Base-by-base conservation (phyloP, 2,329 filamentous ascomycete species). In the Elsinoe arachidis region DNA sequence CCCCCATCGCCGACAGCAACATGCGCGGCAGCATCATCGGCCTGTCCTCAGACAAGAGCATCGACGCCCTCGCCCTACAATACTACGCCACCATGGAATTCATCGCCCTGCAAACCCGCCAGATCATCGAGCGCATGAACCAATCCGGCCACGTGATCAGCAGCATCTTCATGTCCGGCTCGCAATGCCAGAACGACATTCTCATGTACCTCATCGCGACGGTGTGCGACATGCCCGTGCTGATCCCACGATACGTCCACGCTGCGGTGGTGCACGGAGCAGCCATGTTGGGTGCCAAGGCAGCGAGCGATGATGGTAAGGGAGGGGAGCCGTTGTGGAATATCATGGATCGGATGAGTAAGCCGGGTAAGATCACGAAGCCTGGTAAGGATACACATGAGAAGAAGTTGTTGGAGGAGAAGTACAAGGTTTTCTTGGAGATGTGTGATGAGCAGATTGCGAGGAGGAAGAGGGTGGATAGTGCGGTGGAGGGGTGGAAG, bases 31-130 rank as follows among this genome's bases (percentile, higher is more conserved):
- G 88, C 5, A 82, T 96, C 62, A 85, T 96, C 61, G 93, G 93
- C 15, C 77, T 99, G 59, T 88, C 85, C 68, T 88, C 83, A 64
- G 92, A 97, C 74, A 91, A 88, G 72, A 88, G 84, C 65, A 81
- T 93, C 51, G 89, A 96, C 68, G 87, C 89, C 55, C 82, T 99
- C 54, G 91, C 92, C 0, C 76, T 96, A 19, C 86, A 91, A 75
- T 99, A 99, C 76, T 97, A 96, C 68, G 89, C 84, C 21, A 95
- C 92, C 2, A 90, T 99, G 83, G 93, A 99, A 75, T 97, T 97
- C 73, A 97, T 99, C 66, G 91, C 93, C 30, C 82, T 97, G 71
- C 93, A 99, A 73, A 99, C 93, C 0, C 85, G 88, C 59, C 93
- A 99, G 72, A 99, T 99, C 66, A 81, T 99, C 62, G 87, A 95